phyloP scores from a whole-genome alignment of 2,329 filamentous ascomycete species.

The Aspergillus sojae region DNA sequence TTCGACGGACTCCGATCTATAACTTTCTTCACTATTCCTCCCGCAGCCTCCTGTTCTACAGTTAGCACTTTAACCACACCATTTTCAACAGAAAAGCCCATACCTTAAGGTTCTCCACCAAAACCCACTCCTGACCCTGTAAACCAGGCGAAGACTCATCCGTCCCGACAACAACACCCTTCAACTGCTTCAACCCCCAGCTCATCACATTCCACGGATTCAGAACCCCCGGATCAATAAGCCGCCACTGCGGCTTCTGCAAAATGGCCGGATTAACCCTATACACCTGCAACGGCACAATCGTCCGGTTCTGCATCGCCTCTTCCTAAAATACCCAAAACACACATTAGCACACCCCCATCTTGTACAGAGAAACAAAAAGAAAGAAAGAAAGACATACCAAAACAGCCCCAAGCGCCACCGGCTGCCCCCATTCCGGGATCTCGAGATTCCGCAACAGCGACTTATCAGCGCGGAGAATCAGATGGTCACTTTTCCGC shows the following conservation, averaged over 20 bases:
- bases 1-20: constrained; percentile 49
- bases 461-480: constrained; percentile 59
- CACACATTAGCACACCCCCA: neutral
- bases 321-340: constrained; percentile 56
- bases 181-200: constrained; percentile 75
- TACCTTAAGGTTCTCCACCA: constrained; percentile 62
- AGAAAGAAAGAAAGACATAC: constrained; percentile 36
- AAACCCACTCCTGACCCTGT: constrained; percentile 47
- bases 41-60: constrained; percentile 52
- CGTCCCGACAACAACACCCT: constrained; percentile 55
- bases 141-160: constrained; percentile 36
- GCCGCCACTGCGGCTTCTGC: constrained; percentile 69
- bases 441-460: constrained; percentile 73
- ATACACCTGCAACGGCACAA: constrained; percentile 74
- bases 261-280: constrained; percentile 67
- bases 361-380: neutral
- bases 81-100: neutral
- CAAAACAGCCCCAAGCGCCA: constrained; percentile 78
- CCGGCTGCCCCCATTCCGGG: constrained; percentile 76
- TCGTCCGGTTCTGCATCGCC: constrained; percentile 67
- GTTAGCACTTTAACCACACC: constrained; percentile 22
- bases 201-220: constrained; percentile 70
- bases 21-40: constrained; percentile 54
- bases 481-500: constrained; percentile 49
- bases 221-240: constrained; percentile 44